phyloP scores from a whole-genome alignment of 2,329 filamentous ascomycete species.

The Microascus cirrosus region DNA sequence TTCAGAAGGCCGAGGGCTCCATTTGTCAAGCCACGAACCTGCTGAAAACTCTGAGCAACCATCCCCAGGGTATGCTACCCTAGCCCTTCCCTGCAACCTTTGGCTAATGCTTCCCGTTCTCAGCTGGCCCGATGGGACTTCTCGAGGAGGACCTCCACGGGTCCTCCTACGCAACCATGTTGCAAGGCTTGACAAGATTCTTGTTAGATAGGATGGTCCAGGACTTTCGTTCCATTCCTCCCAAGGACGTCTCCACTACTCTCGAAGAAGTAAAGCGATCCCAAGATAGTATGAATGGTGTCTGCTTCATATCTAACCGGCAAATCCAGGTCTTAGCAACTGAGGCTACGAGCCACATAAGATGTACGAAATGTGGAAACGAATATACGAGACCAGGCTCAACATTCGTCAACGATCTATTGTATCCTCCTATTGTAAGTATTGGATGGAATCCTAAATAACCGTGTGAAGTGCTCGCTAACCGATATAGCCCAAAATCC shows the following conservation, averaged over 20 bases:
- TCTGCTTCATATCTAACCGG: background rate
- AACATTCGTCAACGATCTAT: slow-evolving; percentile 74
- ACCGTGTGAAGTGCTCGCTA: slow-evolving; percentile 5
- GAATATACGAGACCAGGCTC: slow-evolving; percentile 73
- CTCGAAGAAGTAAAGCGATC: slow-evolving; percentile 54
- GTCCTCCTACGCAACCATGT: slow-evolving; percentile 64
- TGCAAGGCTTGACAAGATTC: slow-evolving; percentile 79
- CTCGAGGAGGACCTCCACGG: slow-evolving; percentile 74
- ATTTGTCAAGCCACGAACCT: slow-evolving; percentile 96
- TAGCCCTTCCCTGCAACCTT: background rate
- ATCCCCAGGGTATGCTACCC: slow-evolving; percentile 52
- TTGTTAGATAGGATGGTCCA: slow-evolving; percentile 69
- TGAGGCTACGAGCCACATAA: slow-evolving; percentile 60
- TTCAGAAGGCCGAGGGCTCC: slow-evolving; percentile 86
- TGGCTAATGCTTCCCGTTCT: background rate
- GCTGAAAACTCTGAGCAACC: slow-evolving; percentile 75
- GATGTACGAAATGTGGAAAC: slow-evolving; percentile 77
- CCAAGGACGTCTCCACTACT: slow-evolving; percentile 36
- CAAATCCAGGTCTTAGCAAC: slow-evolving; percentile 48
- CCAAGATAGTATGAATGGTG: background rate
- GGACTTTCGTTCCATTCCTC: slow-evolving; percentile 61
- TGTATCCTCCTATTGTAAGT: slow-evolving; percentile 55
- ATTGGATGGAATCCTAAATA: slow-evolving; percentile 9
- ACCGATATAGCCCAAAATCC: slow-evolving; percentile 16
- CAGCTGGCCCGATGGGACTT: slow-evolving; percentile 63